Percentiles rank a stretch among this genome's conserved stretches.
Conservation (phyloP, 2,329 filamentous ascomycete genomes). For the Trichophaea hybrida region DNA sequence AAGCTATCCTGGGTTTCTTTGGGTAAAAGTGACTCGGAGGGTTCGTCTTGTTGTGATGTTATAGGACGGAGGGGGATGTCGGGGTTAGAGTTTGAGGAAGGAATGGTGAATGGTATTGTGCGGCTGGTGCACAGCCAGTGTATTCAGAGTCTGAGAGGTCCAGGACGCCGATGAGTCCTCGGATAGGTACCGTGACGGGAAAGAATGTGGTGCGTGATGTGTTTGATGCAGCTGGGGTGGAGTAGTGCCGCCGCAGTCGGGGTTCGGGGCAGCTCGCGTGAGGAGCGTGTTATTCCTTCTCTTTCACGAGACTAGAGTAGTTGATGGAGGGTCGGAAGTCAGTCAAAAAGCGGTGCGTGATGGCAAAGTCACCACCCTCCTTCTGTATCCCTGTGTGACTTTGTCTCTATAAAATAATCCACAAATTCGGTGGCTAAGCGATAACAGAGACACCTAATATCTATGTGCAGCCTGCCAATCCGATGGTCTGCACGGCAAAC, state of each 20-base stretch:
- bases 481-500: too few species aligned
- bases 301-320: not conserved
- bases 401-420: too few species aligned
- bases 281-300: not conserved
- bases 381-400: too few species aligned
- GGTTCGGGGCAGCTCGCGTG: not conserved
- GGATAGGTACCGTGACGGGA: not conserved
- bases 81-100: constrained; percentile 51
- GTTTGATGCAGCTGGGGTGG: not conserved
- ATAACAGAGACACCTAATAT: not conserved
- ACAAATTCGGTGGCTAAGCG: not conserved
- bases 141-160: constrained; percentile 39
- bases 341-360: too few species aligned
- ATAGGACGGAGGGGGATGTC: constrained; percentile 80
- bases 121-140: constrained; percentile 60
- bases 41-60: constrained; percentile 31
- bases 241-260: not conserved
- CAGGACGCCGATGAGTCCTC: constrained; percentile 26
- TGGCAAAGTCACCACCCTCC: too few species aligned
- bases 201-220: not conserved
- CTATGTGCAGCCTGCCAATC: not conserved
- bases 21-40: constrained; percentile 37
- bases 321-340: not conserved
- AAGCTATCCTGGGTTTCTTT: constrained; percentile 12
- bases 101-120: constrained; percentile 73